phyloP scores from a whole-genome alignment of 176 grass and related monocot species.

The Tuctoria greenei region DNA sequence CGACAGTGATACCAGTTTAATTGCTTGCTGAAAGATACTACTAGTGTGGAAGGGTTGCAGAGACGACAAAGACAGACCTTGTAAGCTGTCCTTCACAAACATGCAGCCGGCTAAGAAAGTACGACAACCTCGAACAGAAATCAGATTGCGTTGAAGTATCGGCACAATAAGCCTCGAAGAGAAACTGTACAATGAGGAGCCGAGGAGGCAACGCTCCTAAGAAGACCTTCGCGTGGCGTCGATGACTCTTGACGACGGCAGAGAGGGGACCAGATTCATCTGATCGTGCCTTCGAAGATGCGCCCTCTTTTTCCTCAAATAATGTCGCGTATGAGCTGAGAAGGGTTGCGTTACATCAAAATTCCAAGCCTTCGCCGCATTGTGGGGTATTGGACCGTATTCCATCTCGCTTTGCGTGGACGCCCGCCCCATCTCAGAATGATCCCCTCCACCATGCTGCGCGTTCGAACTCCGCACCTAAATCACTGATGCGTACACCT shows the following conservation, averaged over 20 bases:
- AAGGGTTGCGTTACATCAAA: neutral
- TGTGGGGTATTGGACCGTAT: neutral
- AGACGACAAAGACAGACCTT: constrained; percentile 12
- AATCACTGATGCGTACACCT: neutral
- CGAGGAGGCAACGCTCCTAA: no score
- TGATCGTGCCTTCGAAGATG: neutral
- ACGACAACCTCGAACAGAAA: constrained; percentile 44
- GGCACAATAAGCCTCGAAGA: no score
- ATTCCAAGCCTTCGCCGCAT: neutral
- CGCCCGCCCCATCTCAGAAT: neutral
- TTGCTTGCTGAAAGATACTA: neutral
- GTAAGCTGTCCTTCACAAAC: constrained; percentile 25
- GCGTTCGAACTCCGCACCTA: neutral
- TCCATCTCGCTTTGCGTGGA: neutral
- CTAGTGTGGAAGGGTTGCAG: neutral
- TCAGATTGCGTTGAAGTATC: neutral
- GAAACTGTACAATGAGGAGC: no score
- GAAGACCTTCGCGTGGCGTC: neutral
- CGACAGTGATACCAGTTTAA: neutral
- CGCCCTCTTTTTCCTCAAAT: no score
- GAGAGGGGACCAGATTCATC: no score
- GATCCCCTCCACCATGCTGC: neutral
- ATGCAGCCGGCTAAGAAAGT: constrained; percentile 60
- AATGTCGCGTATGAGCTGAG: neutral
- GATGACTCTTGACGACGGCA: no score